These are phyloP conservation scores for Cryphonectria parasitica DNA, from an alignment of 2,329 filamentous ascomycete species.

Conservation along the genomic window DNA sequence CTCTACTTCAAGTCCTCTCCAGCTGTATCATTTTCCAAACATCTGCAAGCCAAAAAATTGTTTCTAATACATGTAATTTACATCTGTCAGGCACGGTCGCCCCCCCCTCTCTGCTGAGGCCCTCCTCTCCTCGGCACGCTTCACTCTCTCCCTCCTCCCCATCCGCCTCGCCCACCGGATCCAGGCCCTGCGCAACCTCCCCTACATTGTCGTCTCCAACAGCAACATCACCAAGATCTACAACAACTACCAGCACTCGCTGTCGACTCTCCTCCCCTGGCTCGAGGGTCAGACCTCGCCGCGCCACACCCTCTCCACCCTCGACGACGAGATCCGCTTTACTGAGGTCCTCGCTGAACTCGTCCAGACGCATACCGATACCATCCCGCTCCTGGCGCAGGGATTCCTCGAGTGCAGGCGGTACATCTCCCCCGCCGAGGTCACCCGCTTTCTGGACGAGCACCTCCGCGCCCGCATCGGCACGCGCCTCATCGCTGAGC, in stretches of 20 bases:
- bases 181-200: slow-evolving; percentile 87
- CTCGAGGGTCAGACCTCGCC: slow-evolving; percentile 39
- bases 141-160: slow-evolving; percentile 89
- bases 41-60: background rate
- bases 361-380: slow-evolving; percentile 93
- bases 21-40: background rate
- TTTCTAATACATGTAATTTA: background rate
- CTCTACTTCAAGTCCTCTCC: background rate
- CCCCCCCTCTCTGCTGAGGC: slow-evolving; percentile 81
- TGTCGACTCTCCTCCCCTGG: slow-evolving; percentile 89
- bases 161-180: slow-evolving; percentile 93
- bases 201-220: slow-evolving; percentile 98
- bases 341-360: slow-evolving; percentile 92
- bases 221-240: slow-evolving; percentile 93
- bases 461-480: slow-evolving; percentile 93
- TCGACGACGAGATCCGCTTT: slow-evolving; percentile 89
- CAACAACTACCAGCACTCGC: slow-evolving; percentile 91
- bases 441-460: slow-evolving; percentile 91
- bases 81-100: slow-evolving; percentile 65
- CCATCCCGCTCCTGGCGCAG: slow-evolving; percentile 87
- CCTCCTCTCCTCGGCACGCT: slow-evolving; percentile 89
- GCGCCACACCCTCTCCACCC: slow-evolving; percentile 67
- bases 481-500: slow-evolving; percentile 90
- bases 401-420: slow-evolving; percentile 92
- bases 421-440: slow-evolving; percentile 81